Percentiles rank a stretch among this genome's conserved stretches.
These are phyloP conservation scores for Candida easanensis DNA, from an alignment of 805 yeast genomes.

Conservation along the genomic window DNA sequence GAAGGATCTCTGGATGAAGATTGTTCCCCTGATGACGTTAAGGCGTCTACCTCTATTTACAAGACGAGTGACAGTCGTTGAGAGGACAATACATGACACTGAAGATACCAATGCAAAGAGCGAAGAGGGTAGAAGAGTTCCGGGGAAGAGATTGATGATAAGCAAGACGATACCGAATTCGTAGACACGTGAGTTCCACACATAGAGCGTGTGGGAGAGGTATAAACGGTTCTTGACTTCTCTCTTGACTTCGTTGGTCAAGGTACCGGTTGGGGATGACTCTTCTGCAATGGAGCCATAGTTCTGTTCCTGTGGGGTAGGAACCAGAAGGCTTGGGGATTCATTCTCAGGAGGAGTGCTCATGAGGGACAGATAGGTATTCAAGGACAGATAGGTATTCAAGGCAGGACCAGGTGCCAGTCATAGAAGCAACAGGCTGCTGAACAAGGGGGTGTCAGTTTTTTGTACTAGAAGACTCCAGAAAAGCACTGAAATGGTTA, in stretches of 20 bases:
- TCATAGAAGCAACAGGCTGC: too few species aligned
- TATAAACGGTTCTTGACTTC: conserved; percentile 15
- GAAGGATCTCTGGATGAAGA: conserved; percentile 25
- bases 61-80: conserved; percentile 29
- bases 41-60: background rate
- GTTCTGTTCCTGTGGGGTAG: too few species aligned
- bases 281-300: too few species aligned
- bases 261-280: too few species aligned
- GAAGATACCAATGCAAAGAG: conserved; percentile 33
- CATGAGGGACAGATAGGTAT: too few species aligned
- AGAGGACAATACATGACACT: conserved; percentile 27
- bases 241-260: background rate
- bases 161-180: conserved; percentile 37
- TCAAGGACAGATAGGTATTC: too few species aligned
- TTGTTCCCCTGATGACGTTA: conserved; percentile 32
- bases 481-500: too few species aligned
- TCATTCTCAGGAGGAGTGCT: too few species aligned
- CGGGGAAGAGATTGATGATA: conserved; percentile 34
- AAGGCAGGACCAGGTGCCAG: too few species aligned
- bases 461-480: too few species aligned
- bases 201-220: conserved; percentile 34
- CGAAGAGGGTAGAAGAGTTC: conserved; percentile 34
- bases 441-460: too few species aligned
- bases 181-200: conserved; percentile 39
- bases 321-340: too few species aligned